phyloP scores from a whole-genome alignment of 2,329 filamentous ascomycete genomes.

The Aureobasidium melanogenum region DNA sequence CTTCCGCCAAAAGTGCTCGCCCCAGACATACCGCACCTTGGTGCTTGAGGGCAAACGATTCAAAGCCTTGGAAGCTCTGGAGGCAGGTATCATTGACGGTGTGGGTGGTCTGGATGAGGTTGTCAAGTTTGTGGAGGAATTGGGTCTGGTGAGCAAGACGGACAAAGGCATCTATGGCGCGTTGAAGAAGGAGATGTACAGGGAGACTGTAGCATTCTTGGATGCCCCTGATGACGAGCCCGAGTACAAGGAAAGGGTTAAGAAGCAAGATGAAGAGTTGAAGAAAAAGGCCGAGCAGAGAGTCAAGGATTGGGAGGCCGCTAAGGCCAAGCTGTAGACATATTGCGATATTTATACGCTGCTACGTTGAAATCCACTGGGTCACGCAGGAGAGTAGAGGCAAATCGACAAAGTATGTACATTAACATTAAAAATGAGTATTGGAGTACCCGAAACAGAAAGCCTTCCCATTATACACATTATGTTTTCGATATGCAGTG shows the following conservation, averaged over 20 bases:
- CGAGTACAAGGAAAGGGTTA: slow-evolving; percentile 29
- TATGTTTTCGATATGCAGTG: neutral
- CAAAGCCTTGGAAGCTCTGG: slow-evolving; percentile 50
- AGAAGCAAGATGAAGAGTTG: slow-evolving; percentile 17
- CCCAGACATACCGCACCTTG: slow-evolving; percentile 50
- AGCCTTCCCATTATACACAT: neutral
- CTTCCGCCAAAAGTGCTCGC: slow-evolving; percentile 60
- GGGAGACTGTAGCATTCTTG: slow-evolving; percentile 53
- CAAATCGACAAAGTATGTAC: too few relatives aligned
- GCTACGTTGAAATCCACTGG: neutral
- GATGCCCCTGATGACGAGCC: slow-evolving; percentile 42
- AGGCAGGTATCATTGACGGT: slow-evolving; percentile 59
- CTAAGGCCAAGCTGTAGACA: slow-evolving; percentile 21
- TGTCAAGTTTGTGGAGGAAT: slow-evolving; percentile 50
- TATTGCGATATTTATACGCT: neutral
- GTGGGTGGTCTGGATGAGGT: slow-evolving; percentile 57
- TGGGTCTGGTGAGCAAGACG: slow-evolving; percentile 52
- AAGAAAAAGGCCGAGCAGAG: slow-evolving; percentile 14
- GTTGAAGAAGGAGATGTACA: slow-evolving; percentile 69
- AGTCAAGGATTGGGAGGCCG: slow-evolving; percentile 22
- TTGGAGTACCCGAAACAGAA: neutral
- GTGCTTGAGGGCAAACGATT: slow-evolving; percentile 68
- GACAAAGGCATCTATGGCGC: slow-evolving; percentile 59
- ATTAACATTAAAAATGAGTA: neutral
- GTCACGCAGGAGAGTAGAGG: neutral